Conservation (phyloP, 225 moss, liverwort and hornwort genomes). For the Anthoceros angustus region DNA sequence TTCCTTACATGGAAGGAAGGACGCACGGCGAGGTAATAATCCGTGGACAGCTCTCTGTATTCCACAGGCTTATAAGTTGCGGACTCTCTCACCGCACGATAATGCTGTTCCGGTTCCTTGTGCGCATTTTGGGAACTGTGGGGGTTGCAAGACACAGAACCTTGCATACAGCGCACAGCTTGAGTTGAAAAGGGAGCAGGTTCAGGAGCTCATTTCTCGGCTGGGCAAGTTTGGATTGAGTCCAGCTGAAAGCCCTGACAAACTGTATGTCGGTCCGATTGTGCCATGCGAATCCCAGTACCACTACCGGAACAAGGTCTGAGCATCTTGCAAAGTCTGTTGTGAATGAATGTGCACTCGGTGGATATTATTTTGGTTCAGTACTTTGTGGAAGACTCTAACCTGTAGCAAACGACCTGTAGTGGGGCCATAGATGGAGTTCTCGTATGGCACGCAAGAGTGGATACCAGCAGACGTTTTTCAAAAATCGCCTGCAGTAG, state of each 20-base stretch:
- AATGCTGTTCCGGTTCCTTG: constrained; percentile 81
- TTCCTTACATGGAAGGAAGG: constrained; percentile 4
- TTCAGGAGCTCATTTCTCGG: constrained; percentile 80
- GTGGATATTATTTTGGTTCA: too few species aligned
- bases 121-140: constrained; percentile 85
- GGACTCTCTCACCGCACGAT: constrained; percentile 67
- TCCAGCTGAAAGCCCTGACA: constrained; percentile 29
- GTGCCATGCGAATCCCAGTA: constrained; percentile 65
- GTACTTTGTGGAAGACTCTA: too few species aligned
- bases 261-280: constrained; percentile 63
- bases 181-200: constrained; percentile 67
- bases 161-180: constrained; percentile 78
- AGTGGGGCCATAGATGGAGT: constrained; percentile 66
- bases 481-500: neutral
- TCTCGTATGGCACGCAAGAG: constrained; percentile 75
- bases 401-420: neutral
- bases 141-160: constrained; percentile 93
- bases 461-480: constrained; percentile 47
- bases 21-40: constrained; percentile 7
- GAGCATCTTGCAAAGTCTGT: neutral
- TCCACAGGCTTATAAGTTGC: constrained; percentile 83
- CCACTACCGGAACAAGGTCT: constrained; percentile 81
- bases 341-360: too few species aligned
- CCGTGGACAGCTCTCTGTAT: constrained; percentile 5
- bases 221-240: constrained; percentile 80